Evolutionary conservation across 352 stramenopile genomes (phyloP).

Genomic region (Nothophytophthora sp.): DNA sequence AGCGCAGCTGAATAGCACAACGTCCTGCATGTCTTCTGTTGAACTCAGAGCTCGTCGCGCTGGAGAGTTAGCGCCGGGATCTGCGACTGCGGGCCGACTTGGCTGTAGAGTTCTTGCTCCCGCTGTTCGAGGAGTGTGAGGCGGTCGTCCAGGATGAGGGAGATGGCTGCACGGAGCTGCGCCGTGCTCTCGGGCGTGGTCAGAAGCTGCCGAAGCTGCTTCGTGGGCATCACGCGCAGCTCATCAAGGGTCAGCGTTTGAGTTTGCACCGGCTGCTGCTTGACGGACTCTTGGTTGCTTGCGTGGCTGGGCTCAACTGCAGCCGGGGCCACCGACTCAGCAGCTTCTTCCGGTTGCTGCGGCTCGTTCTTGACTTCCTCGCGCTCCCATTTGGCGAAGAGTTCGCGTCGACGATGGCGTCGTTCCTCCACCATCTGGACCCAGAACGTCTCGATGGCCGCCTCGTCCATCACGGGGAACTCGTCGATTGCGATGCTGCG

Average conservation of each 20-base stretch:
- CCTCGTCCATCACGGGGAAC: constrained; percentile 85
- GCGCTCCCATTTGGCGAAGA: constrained; percentile 57
- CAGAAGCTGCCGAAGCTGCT: constrained; percentile 53
- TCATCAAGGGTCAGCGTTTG: constrained; percentile 48
- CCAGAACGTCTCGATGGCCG: constrained; percentile 80
- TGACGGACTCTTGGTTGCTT: background rate
- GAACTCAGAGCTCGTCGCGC: constrained; percentile 32
- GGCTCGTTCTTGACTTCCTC: constrained; percentile 10
- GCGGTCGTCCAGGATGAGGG: constrained; percentile 47
- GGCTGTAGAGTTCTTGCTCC: constrained; percentile 11
- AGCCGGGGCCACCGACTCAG: too few relatives aligned
- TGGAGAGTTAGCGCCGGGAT: constrained; percentile 5
- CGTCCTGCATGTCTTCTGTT: background rate
- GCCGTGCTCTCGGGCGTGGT: constrained; percentile 23
- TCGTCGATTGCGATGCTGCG: constrained; percentile 81
- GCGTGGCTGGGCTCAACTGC: background rate
- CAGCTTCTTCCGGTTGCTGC: too few relatives aligned
- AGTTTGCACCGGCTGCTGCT: background rate
- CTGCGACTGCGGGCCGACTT: background rate
- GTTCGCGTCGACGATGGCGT: constrained; percentile 29
- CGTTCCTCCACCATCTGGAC: constrained; percentile 65
- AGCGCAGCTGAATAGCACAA: constrained; percentile 83
- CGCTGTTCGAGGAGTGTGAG: constrained; percentile 39
- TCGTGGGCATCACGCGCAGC: constrained; percentile 46
- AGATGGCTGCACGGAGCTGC: constrained; percentile 41